Base-by-base conservation (phyloP, 2,329 filamentous ascomycete genomes). In the Pseudogymnoascus sp. region DNA sequence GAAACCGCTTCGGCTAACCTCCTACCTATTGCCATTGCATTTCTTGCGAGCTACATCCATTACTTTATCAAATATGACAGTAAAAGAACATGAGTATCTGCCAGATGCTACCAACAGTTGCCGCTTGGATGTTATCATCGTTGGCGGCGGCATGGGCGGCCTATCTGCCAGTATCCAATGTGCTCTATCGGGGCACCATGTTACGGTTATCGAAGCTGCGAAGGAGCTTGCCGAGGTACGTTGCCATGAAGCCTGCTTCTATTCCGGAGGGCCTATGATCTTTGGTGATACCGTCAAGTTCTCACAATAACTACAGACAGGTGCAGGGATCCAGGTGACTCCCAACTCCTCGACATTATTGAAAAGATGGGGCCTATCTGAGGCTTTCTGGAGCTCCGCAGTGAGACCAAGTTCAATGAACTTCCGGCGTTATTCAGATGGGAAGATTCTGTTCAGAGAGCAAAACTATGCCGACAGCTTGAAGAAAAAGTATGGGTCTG, bases 71-170 rank as follows among this genome's bases (percentile, higher is more conserved):
- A 56, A 34, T 6, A 34, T 56, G 50, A 10, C 28, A 21, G 25
- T 16, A 1, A 18, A 56, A 12, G 8, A n/a, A 21, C n/a, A 21
- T 11, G 16, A 36, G 8, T 6, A 34, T 56, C 6, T 34, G 16
- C n/a, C 50, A 21, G 23, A 21, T 18, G 50, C 10, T 21, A 14
- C 28, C 8, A 56, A 56, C 4, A 5, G 28, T 14, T 34, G 10
- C n/a, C 23, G 28, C 5, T 34, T 56, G 28, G 28, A 56, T 36
- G 65, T 83, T 28, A 75, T 84, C 23, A 73, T 85, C 25, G 77
- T 83, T 21, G 83, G 83, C n/a, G 83, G 81, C 10, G 83, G 83
- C 7, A 75, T 85, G 18, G 81, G 81, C 18, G 83, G 83, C 4
- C 74, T 85, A 6, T 75, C 77, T n/a, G 76, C 78, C n/a, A 69